Evolutionary conservation across 2,329 filamentous ascomycete species (phyloP).

Genomic region (Colletotrichum chrysophilum): DNA sequence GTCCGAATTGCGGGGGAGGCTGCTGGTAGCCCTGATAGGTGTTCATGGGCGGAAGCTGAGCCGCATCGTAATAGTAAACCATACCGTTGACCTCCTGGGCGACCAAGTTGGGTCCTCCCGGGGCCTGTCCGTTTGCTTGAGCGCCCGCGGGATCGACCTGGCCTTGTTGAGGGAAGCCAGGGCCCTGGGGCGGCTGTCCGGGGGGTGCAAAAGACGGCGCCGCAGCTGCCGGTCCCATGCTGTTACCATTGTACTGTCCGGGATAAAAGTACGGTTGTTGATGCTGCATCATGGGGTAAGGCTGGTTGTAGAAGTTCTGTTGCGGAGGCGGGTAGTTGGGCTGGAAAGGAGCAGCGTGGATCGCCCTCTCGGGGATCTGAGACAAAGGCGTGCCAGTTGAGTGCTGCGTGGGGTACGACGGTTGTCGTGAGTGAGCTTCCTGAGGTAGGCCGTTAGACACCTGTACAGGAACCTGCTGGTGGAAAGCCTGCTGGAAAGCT

Average conservation of each 20-base stretch:
- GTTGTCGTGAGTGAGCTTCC: constrained; percentile 68
- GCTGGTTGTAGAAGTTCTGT: constrained; percentile 62
- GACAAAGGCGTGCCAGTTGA: constrained; percentile 83
- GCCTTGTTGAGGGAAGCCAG: constrained; percentile 46
- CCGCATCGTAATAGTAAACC: constrained; percentile 90
- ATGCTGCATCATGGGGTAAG: constrained; percentile 61
- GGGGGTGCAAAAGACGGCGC: constrained; percentile 64
- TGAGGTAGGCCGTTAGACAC: constrained; percentile 63
- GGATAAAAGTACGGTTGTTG: constrained; percentile 65
- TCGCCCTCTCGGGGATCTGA: constrained; percentile 90
- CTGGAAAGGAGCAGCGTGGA: constrained; percentile 90
- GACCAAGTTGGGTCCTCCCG: constrained; percentile 60
- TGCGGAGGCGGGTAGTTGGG: constrained; percentile 68
- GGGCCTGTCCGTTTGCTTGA: constrained; percentile 45
- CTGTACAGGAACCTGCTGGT: constrained; percentile 88
- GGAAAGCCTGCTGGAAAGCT: constrained; percentile 90
- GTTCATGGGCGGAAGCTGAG: constrained; percentile 64
- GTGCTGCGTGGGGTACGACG: constrained; percentile 73
- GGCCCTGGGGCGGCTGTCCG: constrained; percentile 49
- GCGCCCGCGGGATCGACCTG: constrained; percentile 40
- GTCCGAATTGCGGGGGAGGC: constrained; percentile 22
- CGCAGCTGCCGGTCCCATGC: constrained; percentile 35
- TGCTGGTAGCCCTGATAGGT: constrained; percentile 58
- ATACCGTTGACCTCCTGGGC: constrained; percentile 95
- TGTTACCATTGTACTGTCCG: constrained; percentile 27